Conservation (phyloP, 2,329 filamentous ascomycete species). For the Emmonsia crescens region DNA sequence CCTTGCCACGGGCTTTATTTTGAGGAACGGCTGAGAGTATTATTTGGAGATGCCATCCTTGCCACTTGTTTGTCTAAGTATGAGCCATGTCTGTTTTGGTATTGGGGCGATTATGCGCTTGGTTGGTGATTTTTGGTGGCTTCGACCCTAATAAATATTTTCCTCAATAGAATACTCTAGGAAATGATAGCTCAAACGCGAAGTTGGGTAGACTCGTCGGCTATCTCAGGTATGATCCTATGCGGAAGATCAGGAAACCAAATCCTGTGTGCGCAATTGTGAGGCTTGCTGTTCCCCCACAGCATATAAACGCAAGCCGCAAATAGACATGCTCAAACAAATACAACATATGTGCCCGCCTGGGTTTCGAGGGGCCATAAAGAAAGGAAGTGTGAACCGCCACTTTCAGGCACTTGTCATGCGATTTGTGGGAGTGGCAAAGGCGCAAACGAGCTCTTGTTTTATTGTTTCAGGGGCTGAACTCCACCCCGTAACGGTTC, state of each 20-base stretch:
- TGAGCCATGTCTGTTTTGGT: neutral
- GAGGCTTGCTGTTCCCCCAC: neutral
- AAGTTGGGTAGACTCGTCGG: neutral
- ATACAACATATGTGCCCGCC: no score
- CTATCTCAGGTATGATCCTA: neutral
- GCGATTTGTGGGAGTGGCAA: no score
- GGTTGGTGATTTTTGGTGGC: neutral
- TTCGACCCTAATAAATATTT: neutral
- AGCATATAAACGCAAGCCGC: neutral
- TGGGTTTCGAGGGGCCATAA: neutral
- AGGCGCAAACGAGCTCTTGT: no score
- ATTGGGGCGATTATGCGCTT: neutral
- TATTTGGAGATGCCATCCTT: neutral
- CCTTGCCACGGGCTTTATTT: neutral
- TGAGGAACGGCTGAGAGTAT: conserved; percentile 1
- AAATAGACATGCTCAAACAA: neutral
- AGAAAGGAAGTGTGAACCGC: neutral
- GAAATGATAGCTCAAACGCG: neutral
- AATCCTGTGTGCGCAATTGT: neutral
- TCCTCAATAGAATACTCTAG: neutral
- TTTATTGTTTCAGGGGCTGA: neutral
- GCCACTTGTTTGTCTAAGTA: neutral
- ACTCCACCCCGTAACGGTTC: neutral
- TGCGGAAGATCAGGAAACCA: neutral
- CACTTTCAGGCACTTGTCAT: neutral